Evolutionary conservation across 2,329 filamentous ascomycete species (phyloP), one percentile per base, ranked within the genome.

Genomic region (Pyricularia sp.): DNA sequence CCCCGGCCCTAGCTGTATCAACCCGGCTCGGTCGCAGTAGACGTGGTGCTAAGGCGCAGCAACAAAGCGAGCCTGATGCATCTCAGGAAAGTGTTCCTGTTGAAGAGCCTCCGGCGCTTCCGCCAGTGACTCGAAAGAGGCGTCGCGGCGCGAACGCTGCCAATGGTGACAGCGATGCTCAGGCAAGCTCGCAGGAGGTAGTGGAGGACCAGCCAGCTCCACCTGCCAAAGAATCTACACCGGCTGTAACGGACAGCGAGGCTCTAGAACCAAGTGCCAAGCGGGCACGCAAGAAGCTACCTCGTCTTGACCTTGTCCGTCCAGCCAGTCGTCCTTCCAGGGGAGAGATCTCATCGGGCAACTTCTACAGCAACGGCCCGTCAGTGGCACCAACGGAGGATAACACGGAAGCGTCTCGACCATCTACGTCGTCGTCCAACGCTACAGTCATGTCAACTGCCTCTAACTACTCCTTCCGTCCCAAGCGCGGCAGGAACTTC

Each of bases 401-500:
- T 11, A 61, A 63, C 61, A 42, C 17, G 12, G 58, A 70, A 23
- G 82, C 85, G 28, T 81, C 82, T 7, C 81, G 85, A 2, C 85
- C 85, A 0, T 81, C 81, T 0, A 85, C 85, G 0, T 81, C 86
- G 2, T 84, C 83, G 0, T 87, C 85, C 9, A 72, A 74, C 23
- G 82, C 80, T 11, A 83, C 82, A 9, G 78, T 78, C 2, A 81
- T 82, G 50, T 85, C 84, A 1, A 78, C 77, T 4, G 82, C 83
- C 67, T 86, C 85, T 0, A 81, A 78, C 5, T 85, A 85, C 72
- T 85, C 85, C 0, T 81, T 87, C 70, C 80, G 85, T 4, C 83
- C 84, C 31, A 86, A 86, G 75, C 80, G 84, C 10, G 83, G 84
- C 72, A 84, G 84, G 72, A 82, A 83, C 66, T 86, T 85, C 78